These are phyloP conservation scores for Xylaria sp. DNA, from an alignment of 2,329 filamentous ascomycete species.

Conservation along the genomic window DNA sequence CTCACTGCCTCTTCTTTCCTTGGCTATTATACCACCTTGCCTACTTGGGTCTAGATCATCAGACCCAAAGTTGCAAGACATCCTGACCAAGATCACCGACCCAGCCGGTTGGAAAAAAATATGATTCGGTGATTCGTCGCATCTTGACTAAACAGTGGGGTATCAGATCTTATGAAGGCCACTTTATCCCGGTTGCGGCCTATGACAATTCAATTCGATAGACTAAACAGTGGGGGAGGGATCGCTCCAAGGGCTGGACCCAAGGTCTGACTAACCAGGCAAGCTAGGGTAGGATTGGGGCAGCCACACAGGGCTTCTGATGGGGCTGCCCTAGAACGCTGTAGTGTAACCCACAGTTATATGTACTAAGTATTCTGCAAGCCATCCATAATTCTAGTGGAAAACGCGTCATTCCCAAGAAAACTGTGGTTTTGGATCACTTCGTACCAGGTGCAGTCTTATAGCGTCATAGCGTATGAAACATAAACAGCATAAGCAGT, in stretches of 20 bases:
- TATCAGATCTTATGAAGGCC: not conserved
- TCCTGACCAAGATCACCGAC: constrained; percentile 16
- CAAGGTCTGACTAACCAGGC: no score
- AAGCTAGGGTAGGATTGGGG: no score
- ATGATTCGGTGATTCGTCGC: constrained; percentile 1
- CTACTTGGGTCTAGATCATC: constrained; percentile 12
- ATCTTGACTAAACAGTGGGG: constrained; percentile 13
- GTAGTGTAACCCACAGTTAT: not conserved
- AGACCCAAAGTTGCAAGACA: not conserved
- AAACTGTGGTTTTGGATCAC: not conserved
- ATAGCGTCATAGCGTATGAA: not conserved
- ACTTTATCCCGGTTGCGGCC: not conserved
- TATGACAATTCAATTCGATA: not conserved
- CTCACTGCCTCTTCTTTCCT: not conserved
- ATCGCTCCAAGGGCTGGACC: not conserved
- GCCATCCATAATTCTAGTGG: not conserved
- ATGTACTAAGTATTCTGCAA: no score
- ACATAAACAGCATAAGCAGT: not conserved
- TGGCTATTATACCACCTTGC: not conserved
- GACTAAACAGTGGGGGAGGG: not conserved
- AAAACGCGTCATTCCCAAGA: not conserved
- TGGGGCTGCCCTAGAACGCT: constrained; percentile 11
- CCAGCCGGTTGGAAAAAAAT: constrained; percentile 26
- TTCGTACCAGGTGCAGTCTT: not conserved
- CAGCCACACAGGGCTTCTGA: constrained; percentile 3